Percentiles rank a stretch among this genome's conserved stretches.
These are phyloP conservation scores for Claviceps paspali DNA, from an alignment of 2,329 filamentous ascomycete species.

Conservation along the genomic window DNA sequence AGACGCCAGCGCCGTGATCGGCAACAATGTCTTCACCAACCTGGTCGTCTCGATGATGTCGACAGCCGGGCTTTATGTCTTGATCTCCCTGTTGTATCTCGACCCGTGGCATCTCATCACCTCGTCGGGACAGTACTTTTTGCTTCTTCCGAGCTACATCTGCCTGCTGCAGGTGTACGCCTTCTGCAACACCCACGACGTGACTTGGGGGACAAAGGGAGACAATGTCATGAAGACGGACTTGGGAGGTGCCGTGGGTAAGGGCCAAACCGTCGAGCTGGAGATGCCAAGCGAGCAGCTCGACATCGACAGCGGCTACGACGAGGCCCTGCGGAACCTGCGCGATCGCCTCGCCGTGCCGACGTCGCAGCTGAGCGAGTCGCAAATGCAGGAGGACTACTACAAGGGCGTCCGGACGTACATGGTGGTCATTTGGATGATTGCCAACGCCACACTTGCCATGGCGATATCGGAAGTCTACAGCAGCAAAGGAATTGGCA, in stretches of 20 bases:
- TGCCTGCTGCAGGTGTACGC: constrained; percentile 96
- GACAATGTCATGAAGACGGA: constrained; percentile 93
- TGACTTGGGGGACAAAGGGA: constrained; percentile 97
- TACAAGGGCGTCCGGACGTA: constrained; percentile 95
- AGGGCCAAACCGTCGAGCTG: constrained; percentile 72
- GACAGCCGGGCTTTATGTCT: constrained; percentile 84
- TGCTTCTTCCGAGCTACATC: constrained; percentile 83
- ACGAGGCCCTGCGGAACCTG: constrained; percentile 90
- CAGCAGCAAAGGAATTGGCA: constrained; percentile 49
- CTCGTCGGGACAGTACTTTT: constrained; percentile 78
- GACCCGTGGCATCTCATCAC: constrained; percentile 99
- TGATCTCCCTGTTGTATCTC: constrained; percentile 92
- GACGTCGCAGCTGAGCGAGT: constrained; percentile 43
- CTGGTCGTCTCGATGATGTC: constrained; percentile 80
- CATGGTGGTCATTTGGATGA: constrained; percentile 93
- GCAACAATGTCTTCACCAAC: constrained; percentile 88
- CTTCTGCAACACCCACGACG: constrained; percentile 98
- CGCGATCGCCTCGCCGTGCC: constrained; percentile 82
- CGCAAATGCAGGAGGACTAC: constrained; percentile 92
- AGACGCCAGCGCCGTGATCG: constrained; percentile 38
- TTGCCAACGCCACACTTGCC: constrained; percentile 78
- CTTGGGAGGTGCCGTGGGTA: constrained; percentile 68
- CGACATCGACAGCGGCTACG: constrained; percentile 94
- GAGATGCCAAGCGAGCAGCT: constrained; percentile 98
- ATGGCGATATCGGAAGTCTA: constrained; percentile 90